A percentile compares a stretch with the other conserved stretches of the same genome.
phyloP scores from a whole-genome alignment of 139 green algal species.

The Nannochloris sp. region DNA sequence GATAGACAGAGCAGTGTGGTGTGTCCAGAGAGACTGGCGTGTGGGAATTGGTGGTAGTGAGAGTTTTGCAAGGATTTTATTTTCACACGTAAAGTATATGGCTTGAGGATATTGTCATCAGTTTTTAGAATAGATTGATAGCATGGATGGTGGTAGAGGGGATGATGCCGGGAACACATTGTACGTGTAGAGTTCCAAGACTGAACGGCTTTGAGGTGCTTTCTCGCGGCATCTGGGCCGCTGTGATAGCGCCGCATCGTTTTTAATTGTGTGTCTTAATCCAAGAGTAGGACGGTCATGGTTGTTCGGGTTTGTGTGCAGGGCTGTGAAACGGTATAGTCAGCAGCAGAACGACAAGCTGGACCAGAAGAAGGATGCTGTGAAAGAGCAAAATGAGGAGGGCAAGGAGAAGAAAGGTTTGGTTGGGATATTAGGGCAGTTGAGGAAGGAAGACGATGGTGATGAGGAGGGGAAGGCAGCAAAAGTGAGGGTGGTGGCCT shows the following conservation, averaged over 20 bases:
- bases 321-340: not conserved
- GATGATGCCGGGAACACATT: slow-evolving; percentile 1
- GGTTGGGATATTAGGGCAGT: too few species aligned
- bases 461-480: slow-evolving; percentile 1
- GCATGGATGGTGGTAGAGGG: not conserved
- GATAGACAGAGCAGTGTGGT: too few species aligned
- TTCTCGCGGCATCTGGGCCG: too few species aligned
- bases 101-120: too few species aligned
- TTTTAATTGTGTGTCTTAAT: not conserved
- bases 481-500: slow-evolving; percentile 19
- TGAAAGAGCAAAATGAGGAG: not conserved
- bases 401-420: not conserved
- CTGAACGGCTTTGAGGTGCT: too few species aligned
- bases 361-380: not conserved
- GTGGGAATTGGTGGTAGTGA: too few species aligned
- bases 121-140: too few species aligned
- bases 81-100: too few species aligned
- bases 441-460: not conserved
- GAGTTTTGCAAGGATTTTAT: too few species aligned
- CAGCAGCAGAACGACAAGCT: not conserved
- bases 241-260: not conserved
- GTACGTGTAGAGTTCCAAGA: not conserved
- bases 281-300: not conserved
- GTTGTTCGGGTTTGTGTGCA: not conserved
- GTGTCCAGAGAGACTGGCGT: too few species aligned